phyloP scores from a whole-genome alignment of 169 alveolate genomes.

The Plasmodium knowlesi region DNA sequence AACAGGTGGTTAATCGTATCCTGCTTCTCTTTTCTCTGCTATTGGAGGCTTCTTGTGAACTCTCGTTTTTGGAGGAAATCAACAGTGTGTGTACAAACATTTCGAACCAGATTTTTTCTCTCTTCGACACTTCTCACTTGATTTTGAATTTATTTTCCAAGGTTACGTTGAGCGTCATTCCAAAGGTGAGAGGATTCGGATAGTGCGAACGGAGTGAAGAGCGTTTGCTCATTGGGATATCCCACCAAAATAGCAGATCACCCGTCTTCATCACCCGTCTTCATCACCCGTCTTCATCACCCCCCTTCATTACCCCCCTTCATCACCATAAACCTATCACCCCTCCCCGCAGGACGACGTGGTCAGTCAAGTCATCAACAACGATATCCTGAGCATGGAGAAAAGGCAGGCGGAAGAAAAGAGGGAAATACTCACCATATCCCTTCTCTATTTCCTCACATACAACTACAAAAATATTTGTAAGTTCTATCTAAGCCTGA shows the following conservation, averaged over 20 bases:
- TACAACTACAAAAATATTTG: slow-evolving; percentile 21
- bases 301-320: no score
- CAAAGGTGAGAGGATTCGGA: background rate
- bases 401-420: slow-evolving; percentile 3
- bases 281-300: background rate
- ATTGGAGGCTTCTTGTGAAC: background rate
- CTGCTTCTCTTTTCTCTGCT: slow-evolving; percentile 16
- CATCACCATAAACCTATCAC: background rate
- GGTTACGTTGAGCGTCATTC: slow-evolving; percentile 1
- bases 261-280: no score
- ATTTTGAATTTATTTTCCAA: slow-evolving; percentile 22
- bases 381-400: slow-evolving; percentile 26
- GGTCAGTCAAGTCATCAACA: slow-evolving; percentile 39
- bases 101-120: slow-evolving; percentile 46
- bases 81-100: slow-evolving; percentile 10
- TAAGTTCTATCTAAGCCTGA: slow-evolving; percentile 15
- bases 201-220: background rate
- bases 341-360: slow-evolving; percentile 32
- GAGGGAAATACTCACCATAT: slow-evolving; percentile 42
- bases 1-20: slow-evolving; percentile 26
- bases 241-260: background rate
- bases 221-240: background rate
- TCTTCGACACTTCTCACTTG: slow-evolving; percentile 37
- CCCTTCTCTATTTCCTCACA: slow-evolving; percentile 7
- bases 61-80: slow-evolving; percentile 16